These are phyloP conservation scores for Clathrus columnatus DNA, from an alignment of 768 basidiomycete species.

Conservation along the genomic window DNA sequence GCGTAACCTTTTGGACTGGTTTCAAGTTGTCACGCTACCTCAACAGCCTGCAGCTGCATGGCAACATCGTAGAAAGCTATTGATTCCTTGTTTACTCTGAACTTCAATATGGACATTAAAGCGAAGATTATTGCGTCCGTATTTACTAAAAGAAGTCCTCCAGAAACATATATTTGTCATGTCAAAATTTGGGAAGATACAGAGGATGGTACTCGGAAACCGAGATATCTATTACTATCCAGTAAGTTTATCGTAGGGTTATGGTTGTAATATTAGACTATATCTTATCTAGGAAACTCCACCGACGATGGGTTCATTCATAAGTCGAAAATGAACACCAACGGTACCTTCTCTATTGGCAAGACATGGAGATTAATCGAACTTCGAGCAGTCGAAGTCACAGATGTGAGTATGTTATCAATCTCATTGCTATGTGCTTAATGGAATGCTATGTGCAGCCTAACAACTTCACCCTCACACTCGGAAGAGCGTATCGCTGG, in stretches of 20 bases:
- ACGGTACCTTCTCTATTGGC: conserved; percentile 91
- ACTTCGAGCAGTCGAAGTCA: conserved; percentile 69
- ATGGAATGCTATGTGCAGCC: conserved; percentile 34
- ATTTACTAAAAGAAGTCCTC: conserved; percentile 65
- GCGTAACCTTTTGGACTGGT: too few relatives aligned
- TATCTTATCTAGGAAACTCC: conserved; percentile 37
- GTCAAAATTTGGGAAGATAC: conserved; percentile 90
- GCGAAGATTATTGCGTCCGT: conserved; percentile 68
- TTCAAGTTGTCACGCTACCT: too few relatives aligned
- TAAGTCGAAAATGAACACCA: conserved; percentile 94
- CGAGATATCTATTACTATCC: conserved; percentile 84
- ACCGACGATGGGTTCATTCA: conserved; percentile 70
- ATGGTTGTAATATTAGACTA: conserved; percentile 7
- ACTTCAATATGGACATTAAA: conserved; percentile 11
- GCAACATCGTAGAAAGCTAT: conserved; percentile 64
- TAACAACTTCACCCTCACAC: conserved; percentile 64
- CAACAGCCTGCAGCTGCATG: conserved; percentile 83
- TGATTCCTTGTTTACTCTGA: too few relatives aligned
- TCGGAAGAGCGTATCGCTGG: conserved; percentile 89
- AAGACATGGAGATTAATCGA: conserved; percentile 91
- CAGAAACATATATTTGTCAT: conserved; percentile 80
- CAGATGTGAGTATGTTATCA: conserved; percentile 44
- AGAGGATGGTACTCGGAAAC: conserved; percentile 68
- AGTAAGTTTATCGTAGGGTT: conserved; percentile 45
- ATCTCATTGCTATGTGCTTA: conserved; percentile 11